Base-by-base conservation (phyloP, 2,329 filamentous ascomycete genomes). In the Claviceps paspali region DNA sequence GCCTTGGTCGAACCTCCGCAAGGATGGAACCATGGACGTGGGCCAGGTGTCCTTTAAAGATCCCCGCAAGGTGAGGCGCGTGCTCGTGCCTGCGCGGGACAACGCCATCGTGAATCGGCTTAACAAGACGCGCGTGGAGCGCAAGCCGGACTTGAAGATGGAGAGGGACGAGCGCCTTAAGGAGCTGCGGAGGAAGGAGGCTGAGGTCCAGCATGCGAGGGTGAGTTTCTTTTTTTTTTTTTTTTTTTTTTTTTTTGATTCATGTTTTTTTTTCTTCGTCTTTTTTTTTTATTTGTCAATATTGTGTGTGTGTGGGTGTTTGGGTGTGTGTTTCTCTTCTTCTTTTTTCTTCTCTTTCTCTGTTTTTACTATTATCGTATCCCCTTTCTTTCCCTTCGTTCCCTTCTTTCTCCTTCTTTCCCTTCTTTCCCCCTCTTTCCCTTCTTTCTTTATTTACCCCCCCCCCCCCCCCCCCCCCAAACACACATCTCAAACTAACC, bases 31-130 rank as follows among this genome's bases (percentile, higher is more conserved):
- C 56, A 98, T 98, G 91, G 87, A 84, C 14, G 79, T 80, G 3
- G 91, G 91, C 17, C 91, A 98, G 56, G 91, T 98, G 37, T 80
- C 82, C 45, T 98, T 96, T 66, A 87, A 94, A 54, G 84, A 95
- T 59, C 72, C 70, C 29, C 85, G 84, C 51, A 79, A 79, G 61
- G 86, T 95, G 45, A 87, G 82, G 62, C 79, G 79, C 47, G 65
- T 94, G 40, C 75, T 92, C 40, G 82, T 98, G 12, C 58, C 76
- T 9, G 70, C 79, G 53, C 75, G 88, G 36, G 83, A 92, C 55
- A 98, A 98, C 57, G 64, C 78, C 35, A 85, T 95, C 51, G 76
- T 98, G 63, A 98, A 98, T 63, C 77, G 91, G n/a, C 73, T 98
- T 46, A 96, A 95, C 66, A 98, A 96, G 70, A 98, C 91, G 26